Conservation (phyloP, 257 asterid species). For the Penstemon eatonii region DNA sequence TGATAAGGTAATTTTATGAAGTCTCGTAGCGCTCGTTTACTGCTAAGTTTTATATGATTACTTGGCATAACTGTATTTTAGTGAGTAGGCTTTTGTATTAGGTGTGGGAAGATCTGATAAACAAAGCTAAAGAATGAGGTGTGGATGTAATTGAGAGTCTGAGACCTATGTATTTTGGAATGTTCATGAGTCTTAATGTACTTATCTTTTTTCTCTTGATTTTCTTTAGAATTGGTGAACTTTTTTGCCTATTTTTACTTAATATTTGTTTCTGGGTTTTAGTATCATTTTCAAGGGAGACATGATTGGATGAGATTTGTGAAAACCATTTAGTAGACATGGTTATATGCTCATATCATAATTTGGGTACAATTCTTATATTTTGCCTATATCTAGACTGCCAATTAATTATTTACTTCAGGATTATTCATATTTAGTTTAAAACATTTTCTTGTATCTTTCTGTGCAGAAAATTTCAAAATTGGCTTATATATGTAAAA, state of each 20-base stretch:
- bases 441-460: neutral
- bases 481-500: constrained; percentile 82
- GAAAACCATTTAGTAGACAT: constrained; percentile 72
- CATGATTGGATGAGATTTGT: constrained; percentile 79
- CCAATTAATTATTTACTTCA: neutral
- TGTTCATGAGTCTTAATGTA: too few relatives aligned
- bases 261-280: constrained; percentile 30
- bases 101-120: too few relatives aligned
- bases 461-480: constrained; percentile 78
- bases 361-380: constrained; percentile 55
- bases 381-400: constrained; percentile 32
- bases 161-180: too few relatives aligned
- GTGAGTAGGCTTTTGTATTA: too few relatives aligned
- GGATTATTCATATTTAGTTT: neutral
- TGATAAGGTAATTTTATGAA: too few relatives aligned
- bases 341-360: constrained; percentile 75
- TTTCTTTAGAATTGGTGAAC: constrained; percentile 2
- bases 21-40: too few relatives aligned
- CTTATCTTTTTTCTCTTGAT: constrained; percentile 19
- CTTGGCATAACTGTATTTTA: too few relatives aligned
- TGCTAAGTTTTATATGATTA: too few relatives aligned
- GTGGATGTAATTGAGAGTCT: too few relatives aligned
- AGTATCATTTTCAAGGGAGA: constrained; percentile 88
- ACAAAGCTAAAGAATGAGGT: too few relatives aligned
- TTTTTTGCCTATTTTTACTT: neutral